Evolutionary conservation across 1,284 basidiomycete genomes (phyloP), one percentile per base, ranked within the genome.

Genomic region (Neotropicomus parvogracilis): DNA sequence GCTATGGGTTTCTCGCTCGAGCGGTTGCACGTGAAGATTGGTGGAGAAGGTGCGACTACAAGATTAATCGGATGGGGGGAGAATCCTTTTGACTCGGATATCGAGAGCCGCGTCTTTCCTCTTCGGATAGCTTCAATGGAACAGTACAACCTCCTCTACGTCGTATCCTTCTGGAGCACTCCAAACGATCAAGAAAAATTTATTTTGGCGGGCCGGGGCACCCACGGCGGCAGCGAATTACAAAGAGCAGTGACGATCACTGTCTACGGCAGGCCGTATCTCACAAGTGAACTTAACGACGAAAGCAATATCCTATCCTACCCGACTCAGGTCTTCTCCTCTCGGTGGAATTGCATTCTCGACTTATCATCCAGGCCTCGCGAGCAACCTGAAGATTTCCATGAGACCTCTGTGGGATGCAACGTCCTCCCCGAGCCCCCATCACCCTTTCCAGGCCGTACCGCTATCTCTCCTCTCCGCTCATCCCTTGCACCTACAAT

Each of bases 91-190:
- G 36, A 53, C 36, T 49, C 64, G 27, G 59, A 71, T 35, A 64
- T 67, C 4, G 66, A 73, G 34, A 67, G 66, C 17, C 59, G 60
- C n/a, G 70, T 79, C 2, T 93, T 93, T 63, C 92, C 91, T 1
- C 68, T 94, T 8, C 70, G 66, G 5, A 73, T 95, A 4, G 75
- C 75, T 0, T 74, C 82, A 2, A 72, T 76, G 52, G 89, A 91
- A 44, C 91, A 95, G 67, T 88, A 84, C 61, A 94, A 94, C 62
- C 73, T 95, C 17, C 76, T 95, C 7, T 95, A 94, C 58, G 84
- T 86, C 0, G 87, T 95, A 9, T 79, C 82, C 8, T 88, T 90
- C 62, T 67, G 88, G 54, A 75, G 76, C 13, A 75, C 79, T 3
- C 79, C 83, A 1, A 81, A 83, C 33, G 84, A 88, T 45, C 68